Evolutionary conservation across 2,329 filamentous ascomycete genomes (phyloP), one percentile per base, ranked within the genome.

Genomic region (Amauroascus niger): DNA sequence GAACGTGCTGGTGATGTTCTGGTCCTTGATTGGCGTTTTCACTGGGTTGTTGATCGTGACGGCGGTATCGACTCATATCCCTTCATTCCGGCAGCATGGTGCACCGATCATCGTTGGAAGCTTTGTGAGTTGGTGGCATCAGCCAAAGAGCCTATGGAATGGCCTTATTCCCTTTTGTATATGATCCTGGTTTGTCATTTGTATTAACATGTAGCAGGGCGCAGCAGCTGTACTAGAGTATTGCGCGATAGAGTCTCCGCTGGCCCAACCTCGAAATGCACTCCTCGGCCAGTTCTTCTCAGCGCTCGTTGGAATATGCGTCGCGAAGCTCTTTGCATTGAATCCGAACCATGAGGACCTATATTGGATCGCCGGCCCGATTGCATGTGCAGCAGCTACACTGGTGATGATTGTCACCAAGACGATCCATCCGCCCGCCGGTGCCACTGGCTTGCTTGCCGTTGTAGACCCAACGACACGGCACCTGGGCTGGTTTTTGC

Each of bases 211-310:
- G 35, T 9, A 26, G 18, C 55, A 86, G 82, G 86, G 86, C 49
- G 86, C 86, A 3, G 81, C 84, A 2, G 85, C 86, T 13, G 83
- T 89, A n/a, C 77, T 89, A 35, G 79, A 86, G 62, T 89, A 86
- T 67, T 82, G 83, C 61, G 76, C 80, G 45, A 83, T 88, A 60
- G 81, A 86, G 48, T 84, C 84, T 0, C 84, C 86, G 0, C 77
- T 89, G 26, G 76, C 85, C 0, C 86, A 89, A 62, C 86, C 86
- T 0, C 81, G 86, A 22, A 87, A 84, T 65, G 76, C 80, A 40
- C 65, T 89, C 13, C 57, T 83, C 6, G 82, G 84, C n/a, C 85
- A 89, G 63, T 52, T 85, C 28, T 65, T 88, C 40, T 75, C 82
- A 1, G 76, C 80, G 9, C 35, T 81, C 2, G 70, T 83, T 32